phyloP scores from a whole-genome alignment of 441 rosid genomes.

The Gossypium laxum region DNA sequence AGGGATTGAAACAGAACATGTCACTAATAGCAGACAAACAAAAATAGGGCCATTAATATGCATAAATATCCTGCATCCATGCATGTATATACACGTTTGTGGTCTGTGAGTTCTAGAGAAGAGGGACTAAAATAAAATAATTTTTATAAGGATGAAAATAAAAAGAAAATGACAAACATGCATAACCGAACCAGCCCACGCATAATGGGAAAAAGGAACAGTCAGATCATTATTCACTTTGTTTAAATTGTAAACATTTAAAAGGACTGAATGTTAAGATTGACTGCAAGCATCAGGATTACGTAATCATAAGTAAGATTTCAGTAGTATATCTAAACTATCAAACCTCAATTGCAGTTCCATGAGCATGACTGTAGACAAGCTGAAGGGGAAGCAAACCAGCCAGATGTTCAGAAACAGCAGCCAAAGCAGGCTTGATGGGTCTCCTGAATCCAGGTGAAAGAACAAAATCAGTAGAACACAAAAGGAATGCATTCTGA shows the following conservation, averaged over 20 bases:
- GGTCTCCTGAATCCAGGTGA: constrained; percentile 54
- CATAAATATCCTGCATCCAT: too few relatives aligned
- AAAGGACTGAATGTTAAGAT: neutral
- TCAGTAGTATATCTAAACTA: neutral
- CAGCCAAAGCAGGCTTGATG: constrained; percentile 78
- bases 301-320: neutral
- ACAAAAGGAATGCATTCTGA: neutral
- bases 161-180: neutral
- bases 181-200: neutral
- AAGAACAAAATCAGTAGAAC: neutral
- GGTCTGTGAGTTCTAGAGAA: too few relatives aligned
- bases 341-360: constrained; percentile 85
- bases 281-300: neutral
- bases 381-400: constrained; percentile 97
- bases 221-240: neutral
- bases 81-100: too few relatives aligned
- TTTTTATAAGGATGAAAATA: too few relatives aligned
- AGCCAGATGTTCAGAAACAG: constrained; percentile 88
- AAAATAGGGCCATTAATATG: neutral
- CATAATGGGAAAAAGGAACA: neutral
- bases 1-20: neutral
- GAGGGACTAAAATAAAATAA: too few relatives aligned
- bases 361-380: constrained; percentile 93
- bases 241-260: neutral
- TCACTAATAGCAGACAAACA: neutral